Evolutionary conservation across 305 asterid species (phyloP).

Genomic region (Fraxinus latifolia): DNA sequence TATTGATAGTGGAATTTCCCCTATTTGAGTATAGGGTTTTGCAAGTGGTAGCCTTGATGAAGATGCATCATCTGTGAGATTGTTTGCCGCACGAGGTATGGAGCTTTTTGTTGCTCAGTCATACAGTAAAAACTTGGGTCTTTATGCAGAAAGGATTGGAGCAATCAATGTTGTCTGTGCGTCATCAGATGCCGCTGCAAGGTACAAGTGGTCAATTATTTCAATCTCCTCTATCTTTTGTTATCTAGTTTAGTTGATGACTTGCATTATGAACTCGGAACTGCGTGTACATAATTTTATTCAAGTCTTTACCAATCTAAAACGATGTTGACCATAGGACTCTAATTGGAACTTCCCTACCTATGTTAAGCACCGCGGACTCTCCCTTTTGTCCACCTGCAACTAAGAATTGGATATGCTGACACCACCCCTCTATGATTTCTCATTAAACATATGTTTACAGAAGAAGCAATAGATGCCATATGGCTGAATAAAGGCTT

Average conservation of each 20-base stretch:
- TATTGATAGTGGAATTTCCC: slow-evolving; percentile 18
- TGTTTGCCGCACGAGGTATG: slow-evolving; percentile 92
- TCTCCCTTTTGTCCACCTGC: background rate
- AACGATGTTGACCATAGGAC: background rate
- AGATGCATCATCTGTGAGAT: slow-evolving; percentile 92
- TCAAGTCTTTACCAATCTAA: background rate
- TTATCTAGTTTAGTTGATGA: background rate
- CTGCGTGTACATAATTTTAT: background rate
- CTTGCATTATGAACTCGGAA: background rate
- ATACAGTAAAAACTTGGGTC: slow-evolving; percentile 90
- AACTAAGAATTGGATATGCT: background rate
- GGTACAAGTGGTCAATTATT: slow-evolving; percentile 39
- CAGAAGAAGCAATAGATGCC: background rate
- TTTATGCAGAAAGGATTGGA: slow-evolving; percentile 93
- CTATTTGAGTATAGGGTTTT: slow-evolving; percentile 63
- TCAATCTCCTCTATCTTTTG: slow-evolving; percentile 10
- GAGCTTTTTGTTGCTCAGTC: slow-evolving; percentile 94
- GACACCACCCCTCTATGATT: background rate
- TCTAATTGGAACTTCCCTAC: background rate
- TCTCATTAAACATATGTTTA: background rate
- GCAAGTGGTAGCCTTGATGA: slow-evolving; percentile 96
- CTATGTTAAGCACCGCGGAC: background rate
- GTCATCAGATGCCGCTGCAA: slow-evolving; percentile 74
- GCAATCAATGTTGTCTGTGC: slow-evolving; percentile 90
- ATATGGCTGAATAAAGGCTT: background rate